Evolutionary conservation across 495 filamentous ascomycete genomes (phyloP), one percentile per base, ranked within the genome.

Genomic region (Lasiosphaeriaceae sp.): DNA sequence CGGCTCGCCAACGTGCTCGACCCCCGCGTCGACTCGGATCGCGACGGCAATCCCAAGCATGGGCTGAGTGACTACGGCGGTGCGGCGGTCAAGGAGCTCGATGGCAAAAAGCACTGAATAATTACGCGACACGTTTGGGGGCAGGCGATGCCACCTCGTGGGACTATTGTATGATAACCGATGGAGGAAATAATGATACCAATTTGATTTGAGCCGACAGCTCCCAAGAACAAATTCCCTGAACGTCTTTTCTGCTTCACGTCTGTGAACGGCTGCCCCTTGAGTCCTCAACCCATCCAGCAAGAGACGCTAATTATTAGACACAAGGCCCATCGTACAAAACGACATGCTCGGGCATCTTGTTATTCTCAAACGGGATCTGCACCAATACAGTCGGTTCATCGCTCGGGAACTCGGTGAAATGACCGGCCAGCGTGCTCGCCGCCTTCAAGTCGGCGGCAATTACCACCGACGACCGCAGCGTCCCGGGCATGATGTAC

Each of bases 1-100:
- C 72, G 74, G 5, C 46, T 71, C 11, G 72, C 61, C 22, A 77
- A 81, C 60, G 56, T 46, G 4, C 47, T 63, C 5, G 65, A 67
- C 37, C 65, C 65, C 19, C 56, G 62, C 22, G 62, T 67, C 17
- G 62, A 67, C 49, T 62, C 65, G 1, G 58, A 56, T 12, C 39
- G 39, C 39, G 56, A 62, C n/a, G 60, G 60, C 2, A n/a, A 23
- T 11, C 56, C 48, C 39, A 52, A 47, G 37, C 54, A 60, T n/a
- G 61, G 57, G 21, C 4, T 54, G 11, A 57, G 50, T 16, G 61
- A 50, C 1, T 24, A 37, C 11, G 55, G 57, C 11, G 24, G 17
- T 7, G 55, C 52, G 4, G 53, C 47, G 21, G 26, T 55, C 22
- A 58, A 55, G 45, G 50, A 55, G 19, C 46, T 26, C 9, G 22